These are phyloP conservation scores for Ceratobasidium sp. DNA, from an alignment of 1,284 basidiomycete genomes.

Conservation along the genomic window DNA sequence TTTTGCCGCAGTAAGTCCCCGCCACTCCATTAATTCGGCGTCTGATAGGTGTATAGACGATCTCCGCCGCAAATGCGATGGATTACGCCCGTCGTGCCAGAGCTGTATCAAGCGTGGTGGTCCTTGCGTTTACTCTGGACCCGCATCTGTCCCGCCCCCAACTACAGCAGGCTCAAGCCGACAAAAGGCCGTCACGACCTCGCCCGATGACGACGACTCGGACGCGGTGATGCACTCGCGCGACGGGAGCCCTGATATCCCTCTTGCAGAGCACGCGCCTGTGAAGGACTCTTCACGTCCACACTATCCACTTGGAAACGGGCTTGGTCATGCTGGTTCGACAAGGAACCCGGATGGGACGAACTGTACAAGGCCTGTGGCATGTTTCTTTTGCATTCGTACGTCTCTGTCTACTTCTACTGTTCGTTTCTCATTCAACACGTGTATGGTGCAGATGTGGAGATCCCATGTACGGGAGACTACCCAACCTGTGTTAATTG, in stretches of 20 bases:
- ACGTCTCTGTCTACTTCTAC: background rate
- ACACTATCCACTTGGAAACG: slow-evolving; percentile 24
- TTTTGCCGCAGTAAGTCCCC: slow-evolving; percentile 33
- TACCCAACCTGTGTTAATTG: slow-evolving; percentile 31
- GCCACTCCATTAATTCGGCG: background rate
- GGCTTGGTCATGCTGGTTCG: slow-evolving; percentile 22
- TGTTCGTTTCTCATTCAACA: background rate
- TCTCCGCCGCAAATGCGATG: slow-evolving; percentile 33
- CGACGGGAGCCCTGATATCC: slow-evolving; percentile 14
- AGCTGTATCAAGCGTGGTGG: slow-evolving; percentile 21
- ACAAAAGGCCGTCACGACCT: background rate
- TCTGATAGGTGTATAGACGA: slow-evolving; percentile 6
- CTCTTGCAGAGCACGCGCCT: background rate
- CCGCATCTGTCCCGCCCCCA: background rate
- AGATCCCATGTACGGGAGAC: slow-evolving; percentile 21
- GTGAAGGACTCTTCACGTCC: background rate
- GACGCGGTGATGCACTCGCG: slow-evolving; percentile 16
- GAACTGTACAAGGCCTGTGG: slow-evolving; percentile 26
- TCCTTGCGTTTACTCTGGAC: slow-evolving; percentile 26
- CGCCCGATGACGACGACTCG: slow-evolving; percentile 19
- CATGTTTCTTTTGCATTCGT: slow-evolving; percentile 38
- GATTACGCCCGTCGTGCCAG: slow-evolving; percentile 27
- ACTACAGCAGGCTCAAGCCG: background rate
- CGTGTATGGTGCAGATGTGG: background rate
- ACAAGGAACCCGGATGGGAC: slow-evolving; percentile 27